phyloP scores from a whole-genome alignment of 2,329 filamentous ascomycete genomes.

The Colletotrichum ledebouriae region DNA sequence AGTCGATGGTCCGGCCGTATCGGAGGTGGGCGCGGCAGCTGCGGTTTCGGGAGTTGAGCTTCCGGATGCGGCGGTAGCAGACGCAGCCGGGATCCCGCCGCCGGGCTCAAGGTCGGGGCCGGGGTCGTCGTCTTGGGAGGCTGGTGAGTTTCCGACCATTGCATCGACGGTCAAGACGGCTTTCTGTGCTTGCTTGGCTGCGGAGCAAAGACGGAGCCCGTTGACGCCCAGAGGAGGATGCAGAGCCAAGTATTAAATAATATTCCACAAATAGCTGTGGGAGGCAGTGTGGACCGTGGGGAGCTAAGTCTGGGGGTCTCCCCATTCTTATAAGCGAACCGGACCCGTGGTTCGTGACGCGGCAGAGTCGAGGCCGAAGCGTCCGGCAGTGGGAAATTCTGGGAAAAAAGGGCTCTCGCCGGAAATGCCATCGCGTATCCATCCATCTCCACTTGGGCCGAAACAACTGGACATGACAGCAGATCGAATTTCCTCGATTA shows the following conservation, averaged over 20 bases:
- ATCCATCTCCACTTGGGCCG: constrained; percentile 39
- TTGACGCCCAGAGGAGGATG: neutral
- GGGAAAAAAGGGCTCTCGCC: constrained; percentile 17
- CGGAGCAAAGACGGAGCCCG: constrained; percentile 9
- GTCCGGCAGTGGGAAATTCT: constrained; percentile 23
- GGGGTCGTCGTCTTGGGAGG: constrained; percentile 42
- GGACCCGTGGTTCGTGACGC: constrained; percentile 32
- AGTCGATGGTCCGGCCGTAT: constrained; percentile 10
- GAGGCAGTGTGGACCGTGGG: constrained; percentile 35
- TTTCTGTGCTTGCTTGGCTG: constrained; percentile 10
- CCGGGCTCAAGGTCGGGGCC: constrained; percentile 38
- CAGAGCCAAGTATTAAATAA: constrained; percentile 20
- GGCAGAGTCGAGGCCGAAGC: constrained; percentile 26
- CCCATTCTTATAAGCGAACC: constrained; percentile 39
- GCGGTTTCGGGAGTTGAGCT: constrained; percentile 17
- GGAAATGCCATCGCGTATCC: constrained; percentile 37
- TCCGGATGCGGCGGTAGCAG: constrained; percentile 12
- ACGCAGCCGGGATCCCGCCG: neutral
- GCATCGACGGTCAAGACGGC: constrained; percentile 37
- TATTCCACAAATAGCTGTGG: constrained; percentile 19
- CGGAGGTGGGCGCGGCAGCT: constrained; percentile 8
- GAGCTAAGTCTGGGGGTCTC: constrained; percentile 36
- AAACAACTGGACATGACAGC: constrained; percentile 35
- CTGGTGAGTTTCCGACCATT: constrained; percentile 37
- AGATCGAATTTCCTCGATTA: constrained; percentile 35